Evolutionary conservation across 257 asterid species (phyloP).

Genomic region (Nicotiana undulata): DNA sequence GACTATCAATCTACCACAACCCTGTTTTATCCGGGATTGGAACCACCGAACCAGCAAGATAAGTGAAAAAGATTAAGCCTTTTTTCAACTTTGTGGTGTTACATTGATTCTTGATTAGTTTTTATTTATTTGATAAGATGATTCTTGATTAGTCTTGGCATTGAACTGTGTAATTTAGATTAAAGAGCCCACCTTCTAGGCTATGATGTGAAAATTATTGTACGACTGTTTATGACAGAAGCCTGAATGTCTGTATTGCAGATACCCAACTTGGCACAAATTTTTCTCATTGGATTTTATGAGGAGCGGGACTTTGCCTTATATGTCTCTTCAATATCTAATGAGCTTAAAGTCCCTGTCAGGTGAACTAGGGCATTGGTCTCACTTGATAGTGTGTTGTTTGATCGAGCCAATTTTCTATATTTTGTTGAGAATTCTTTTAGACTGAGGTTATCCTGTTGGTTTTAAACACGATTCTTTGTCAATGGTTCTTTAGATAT

Average conservation of each 20-base stretch:
- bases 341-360: slow-evolving; percentile 75
- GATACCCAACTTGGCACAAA: slow-evolving; percentile 68
- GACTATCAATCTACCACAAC: too few species aligned
- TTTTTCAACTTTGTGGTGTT: not conserved
- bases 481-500: slow-evolving; percentile 32
- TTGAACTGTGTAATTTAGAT: not conserved
- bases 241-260: slow-evolving; percentile 16
- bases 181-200: not conserved
- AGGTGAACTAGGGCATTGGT: slow-evolving; percentile 33
- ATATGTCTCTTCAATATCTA: slow-evolving; percentile 68
- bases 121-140: too few species aligned
- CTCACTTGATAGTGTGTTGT: slow-evolving; percentile 11
- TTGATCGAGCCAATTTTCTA: not conserved
- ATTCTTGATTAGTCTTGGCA: not conserved
- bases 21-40: too few species aligned
- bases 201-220: not conserved
- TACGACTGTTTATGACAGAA: not conserved
- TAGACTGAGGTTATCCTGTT: not conserved
- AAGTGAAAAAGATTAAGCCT: too few species aligned
- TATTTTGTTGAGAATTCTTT: not conserved
- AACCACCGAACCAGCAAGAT: too few species aligned
- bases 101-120: not conserved
- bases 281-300: slow-evolving; percentile 66
- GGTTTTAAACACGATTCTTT: not conserved
- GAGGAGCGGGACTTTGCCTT: slow-evolving; percentile 66